phyloP scores from a whole-genome alignment of 352 stramenopile genomes.

The Globisporangium parvum region DNA sequence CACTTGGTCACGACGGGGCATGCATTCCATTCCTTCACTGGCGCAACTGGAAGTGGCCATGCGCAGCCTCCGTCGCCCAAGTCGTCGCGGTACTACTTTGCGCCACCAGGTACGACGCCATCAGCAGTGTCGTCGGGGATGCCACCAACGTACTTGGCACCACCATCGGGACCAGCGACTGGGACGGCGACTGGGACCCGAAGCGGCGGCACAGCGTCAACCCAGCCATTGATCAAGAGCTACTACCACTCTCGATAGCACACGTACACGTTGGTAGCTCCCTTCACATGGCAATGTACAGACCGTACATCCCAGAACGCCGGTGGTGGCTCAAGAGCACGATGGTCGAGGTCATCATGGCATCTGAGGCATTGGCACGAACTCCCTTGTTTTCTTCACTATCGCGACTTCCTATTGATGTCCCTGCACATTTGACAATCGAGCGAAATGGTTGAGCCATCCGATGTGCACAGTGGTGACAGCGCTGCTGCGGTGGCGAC shows the following conservation, averaged over 20 bases:
- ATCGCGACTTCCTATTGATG: not conserved
- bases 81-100: conserved; percentile 58
- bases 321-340: not conserved
- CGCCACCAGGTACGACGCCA: not conserved
- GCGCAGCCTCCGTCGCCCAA: not conserved
- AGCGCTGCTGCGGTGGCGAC: not conserved
- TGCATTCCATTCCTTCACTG: conserved; percentile 2
- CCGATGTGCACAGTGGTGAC: too few species aligned
- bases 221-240: not conserved
- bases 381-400: not conserved
- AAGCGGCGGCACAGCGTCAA: too few species aligned
- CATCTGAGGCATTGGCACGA: too few species aligned
- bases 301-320: too few species aligned
- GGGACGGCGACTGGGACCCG: too few species aligned
- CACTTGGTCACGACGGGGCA: conserved; percentile 9
- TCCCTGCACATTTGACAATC: too few species aligned
- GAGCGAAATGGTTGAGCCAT: too few species aligned
- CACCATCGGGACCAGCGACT: not conserved
- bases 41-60: conserved; percentile 2
- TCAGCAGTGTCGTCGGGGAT: not conserved
- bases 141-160: conserved; percentile 9
- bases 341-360: not conserved
- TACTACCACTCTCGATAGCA: not conserved
- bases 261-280: too few species aligned
- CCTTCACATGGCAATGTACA: too few species aligned